Conservation (phyloP, 441 rosid species). For the Eugenia klotzschiana region DNA sequence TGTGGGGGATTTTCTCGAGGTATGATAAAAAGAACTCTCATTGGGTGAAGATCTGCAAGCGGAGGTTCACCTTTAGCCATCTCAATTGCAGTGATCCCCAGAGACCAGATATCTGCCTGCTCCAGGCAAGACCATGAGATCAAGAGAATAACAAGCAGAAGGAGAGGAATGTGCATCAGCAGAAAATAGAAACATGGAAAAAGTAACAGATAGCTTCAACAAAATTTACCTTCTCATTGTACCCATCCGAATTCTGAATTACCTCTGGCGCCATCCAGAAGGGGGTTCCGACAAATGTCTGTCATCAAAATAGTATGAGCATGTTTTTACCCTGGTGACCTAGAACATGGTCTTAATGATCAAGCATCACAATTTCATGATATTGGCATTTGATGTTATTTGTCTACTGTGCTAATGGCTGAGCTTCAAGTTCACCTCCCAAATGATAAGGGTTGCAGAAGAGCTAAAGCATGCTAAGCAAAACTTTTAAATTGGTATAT, state of each 20-base stretch:
- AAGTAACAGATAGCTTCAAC: neutral
- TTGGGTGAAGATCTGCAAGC: constrained; percentile 96
- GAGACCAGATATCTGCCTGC: constrained; percentile 99
- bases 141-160: neutral
- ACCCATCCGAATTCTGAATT: constrained; percentile 95
- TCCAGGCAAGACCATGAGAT: constrained; percentile 11
- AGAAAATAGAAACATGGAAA: neutral
- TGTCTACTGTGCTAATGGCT: neutral
- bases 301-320: constrained; percentile 8
- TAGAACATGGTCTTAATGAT: neutral
- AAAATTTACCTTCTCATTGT: constrained; percentile 75
- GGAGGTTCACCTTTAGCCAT: constrained; percentile 99
- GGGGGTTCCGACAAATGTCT: constrained; percentile 99
- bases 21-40: constrained; percentile 98
- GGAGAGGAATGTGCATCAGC: neutral
- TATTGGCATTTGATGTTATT: neutral
- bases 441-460: neutral
- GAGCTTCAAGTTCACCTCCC: neutral
- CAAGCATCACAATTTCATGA: neutral
- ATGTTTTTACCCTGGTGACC: neutral
- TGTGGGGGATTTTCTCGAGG: constrained; percentile 99
- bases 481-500: neutral
- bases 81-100: constrained; percentile 95
- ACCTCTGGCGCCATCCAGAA: constrained; percentile 99
- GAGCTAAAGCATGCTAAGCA: neutral